A percentile compares a stretch with the other conserved stretches of the same genome.
Conservation (phyloP, 1,284 basidiomycete species). For the Heterobasidion occidentale region DNA sequence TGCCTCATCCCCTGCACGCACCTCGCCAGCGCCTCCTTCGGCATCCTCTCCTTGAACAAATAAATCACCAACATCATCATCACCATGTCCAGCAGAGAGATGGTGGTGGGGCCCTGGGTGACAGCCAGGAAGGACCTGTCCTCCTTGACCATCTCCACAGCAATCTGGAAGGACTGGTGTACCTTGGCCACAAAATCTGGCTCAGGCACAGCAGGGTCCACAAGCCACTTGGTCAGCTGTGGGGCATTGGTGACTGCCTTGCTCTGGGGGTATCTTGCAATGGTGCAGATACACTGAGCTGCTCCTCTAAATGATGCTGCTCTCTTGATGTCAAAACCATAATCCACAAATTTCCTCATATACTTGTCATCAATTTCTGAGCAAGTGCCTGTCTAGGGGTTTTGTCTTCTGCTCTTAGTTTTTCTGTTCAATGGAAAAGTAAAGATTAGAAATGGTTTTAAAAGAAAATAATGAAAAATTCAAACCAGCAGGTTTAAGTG, state of each 20-base stretch:
- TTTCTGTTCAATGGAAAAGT: conserved; percentile 31
- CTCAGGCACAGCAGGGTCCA: conserved; percentile 23
- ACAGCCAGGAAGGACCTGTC: conserved; percentile 21
- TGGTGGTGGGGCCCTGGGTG: conserved; percentile 32
- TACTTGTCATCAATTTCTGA: conserved; percentile 3
- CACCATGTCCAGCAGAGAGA: conserved; percentile 60
- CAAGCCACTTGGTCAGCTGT: conserved; percentile 49
- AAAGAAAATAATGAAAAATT: background rate
- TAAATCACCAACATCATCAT: conserved; percentile 43
- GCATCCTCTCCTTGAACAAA: conserved; percentile 28
- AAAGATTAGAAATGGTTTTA: background rate
- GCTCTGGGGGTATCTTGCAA: conserved; percentile 31
- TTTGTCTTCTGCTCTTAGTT: conserved; percentile 54
- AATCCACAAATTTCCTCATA: conserved; percentile 1
- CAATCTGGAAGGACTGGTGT: conserved; percentile 34
- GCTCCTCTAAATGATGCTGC: conserved; percentile 60
- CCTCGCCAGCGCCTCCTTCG: conserved; percentile 29
- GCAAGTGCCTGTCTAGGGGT: conserved; percentile 16
- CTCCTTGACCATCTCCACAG: conserved; percentile 31
- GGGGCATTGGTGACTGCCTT: conserved; percentile 21
- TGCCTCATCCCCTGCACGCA: conserved; percentile 41
- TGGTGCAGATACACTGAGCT: conserved; percentile 41
- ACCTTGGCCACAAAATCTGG: conserved; percentile 26
- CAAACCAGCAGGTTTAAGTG: conserved; percentile 58
- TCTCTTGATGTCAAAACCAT: conserved; percentile 30